These are phyloP conservation scores for Globisporangium viniferum DNA, from an alignment of 352 stramenopile genomes.

Conservation along the genomic window DNA sequence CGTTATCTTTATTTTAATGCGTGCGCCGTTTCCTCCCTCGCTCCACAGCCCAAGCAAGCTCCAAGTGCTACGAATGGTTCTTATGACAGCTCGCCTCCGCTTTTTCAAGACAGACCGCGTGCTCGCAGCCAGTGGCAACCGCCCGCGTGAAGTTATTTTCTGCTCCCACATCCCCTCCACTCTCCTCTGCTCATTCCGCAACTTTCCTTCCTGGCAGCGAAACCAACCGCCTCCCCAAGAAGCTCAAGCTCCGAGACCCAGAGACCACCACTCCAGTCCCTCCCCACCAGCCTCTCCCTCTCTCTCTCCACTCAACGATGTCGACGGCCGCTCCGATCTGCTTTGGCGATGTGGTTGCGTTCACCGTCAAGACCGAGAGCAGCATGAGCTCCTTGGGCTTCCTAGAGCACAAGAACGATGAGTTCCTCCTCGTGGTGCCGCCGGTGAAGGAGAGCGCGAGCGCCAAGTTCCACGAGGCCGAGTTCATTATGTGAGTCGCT, in stretches of 20 bases:
- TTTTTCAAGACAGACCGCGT: neutral
- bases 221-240: conserved; percentile 7
- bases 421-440: conserved; percentile 52
- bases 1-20: neutral
- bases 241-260: neutral
- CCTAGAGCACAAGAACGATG: conserved; percentile 43
- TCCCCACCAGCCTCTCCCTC: neutral
- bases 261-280: neutral
- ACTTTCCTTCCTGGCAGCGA: conserved; percentile 12
- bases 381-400: conserved; percentile 36
- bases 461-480: conserved; percentile 43
- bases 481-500: conserved; percentile 66
- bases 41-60: neutral
- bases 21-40: neutral
- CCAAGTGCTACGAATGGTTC: neutral
- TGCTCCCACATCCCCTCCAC: neutral
- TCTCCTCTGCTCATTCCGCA: conserved; percentile 3
- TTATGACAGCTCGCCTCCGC: neutral
- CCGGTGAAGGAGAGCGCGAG: conserved; percentile 41
- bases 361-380: conserved; percentile 31
- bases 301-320: conserved; percentile 16
- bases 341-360: conserved; percentile 56
- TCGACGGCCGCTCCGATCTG: conserved; percentile 26
- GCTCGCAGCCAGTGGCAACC: neutral
- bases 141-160: conserved; percentile 7